Percentiles rank a stretch among this genome's conserved stretches.
Evolutionary conservation across 345 rosid genomes (phyloP).

Genomic region (Salix udensis): DNA sequence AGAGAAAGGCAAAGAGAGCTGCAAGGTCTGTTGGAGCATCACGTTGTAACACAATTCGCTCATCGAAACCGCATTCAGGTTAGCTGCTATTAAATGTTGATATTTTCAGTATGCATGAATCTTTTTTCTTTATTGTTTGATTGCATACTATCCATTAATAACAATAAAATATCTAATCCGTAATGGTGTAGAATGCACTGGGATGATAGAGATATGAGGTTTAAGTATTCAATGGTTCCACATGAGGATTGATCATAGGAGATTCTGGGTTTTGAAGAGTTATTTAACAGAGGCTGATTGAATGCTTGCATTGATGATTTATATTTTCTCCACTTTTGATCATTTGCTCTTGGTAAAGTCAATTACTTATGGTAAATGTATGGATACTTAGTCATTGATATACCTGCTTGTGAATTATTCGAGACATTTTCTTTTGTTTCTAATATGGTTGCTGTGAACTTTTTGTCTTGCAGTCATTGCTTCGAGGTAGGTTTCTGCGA

Average conservation of each 20-base stretch:
- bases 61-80: constrained; percentile 97
- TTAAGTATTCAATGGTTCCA: neutral
- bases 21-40: constrained; percentile 56
- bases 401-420: neutral
- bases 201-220: neutral
- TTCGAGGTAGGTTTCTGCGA: constrained; percentile 91
- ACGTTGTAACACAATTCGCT: constrained; percentile 78
- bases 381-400: neutral
- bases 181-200: neutral
- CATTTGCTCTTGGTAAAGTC: neutral
- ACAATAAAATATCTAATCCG: neutral
- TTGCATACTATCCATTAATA: neutral
- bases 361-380: neutral
- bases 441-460: neutral
- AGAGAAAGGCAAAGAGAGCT: constrained; percentile 79
- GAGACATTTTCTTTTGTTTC: neutral
- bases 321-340: neutral
- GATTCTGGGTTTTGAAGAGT: neutral
- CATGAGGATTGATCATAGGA: neutral
- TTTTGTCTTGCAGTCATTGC: constrained; percentile 58
- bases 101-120: neutral
- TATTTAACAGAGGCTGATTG: neutral
- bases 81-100: constrained; percentile 5
- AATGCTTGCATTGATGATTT: neutral
- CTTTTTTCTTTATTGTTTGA: neutral